Evolutionary conservation across 2,329 filamentous ascomycete species (phyloP).

Genomic region (Sporothrix brasiliensis): DNA sequence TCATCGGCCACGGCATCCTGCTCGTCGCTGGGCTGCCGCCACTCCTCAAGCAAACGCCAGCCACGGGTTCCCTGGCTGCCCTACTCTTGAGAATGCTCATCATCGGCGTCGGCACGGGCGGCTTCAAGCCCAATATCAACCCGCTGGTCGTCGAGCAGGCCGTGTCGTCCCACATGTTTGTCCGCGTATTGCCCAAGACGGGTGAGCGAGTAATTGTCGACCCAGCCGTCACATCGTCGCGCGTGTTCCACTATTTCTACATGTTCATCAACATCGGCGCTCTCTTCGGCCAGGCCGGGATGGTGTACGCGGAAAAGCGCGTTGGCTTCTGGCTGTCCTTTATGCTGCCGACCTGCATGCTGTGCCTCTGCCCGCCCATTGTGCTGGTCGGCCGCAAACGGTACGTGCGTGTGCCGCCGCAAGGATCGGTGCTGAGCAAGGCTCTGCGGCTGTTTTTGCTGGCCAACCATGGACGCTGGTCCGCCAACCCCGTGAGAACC

Average conservation of each 20-base stretch:
- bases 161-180: constrained; percentile 56
- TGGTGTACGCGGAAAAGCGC: constrained; percentile 66
- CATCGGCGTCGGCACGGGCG: constrained; percentile 66
- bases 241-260: constrained; percentile 72
- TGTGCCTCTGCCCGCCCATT: constrained; percentile 58
- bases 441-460: constrained; percentile 52
- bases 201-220: constrained; percentile 69
- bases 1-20: constrained; percentile 46
- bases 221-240: constrained; percentile 62
- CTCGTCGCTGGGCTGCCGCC: constrained; percentile 3
- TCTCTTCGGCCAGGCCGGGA: constrained; percentile 56
- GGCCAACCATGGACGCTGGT: constrained; percentile 33
- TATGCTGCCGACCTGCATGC: constrained; percentile 61
- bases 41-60: neutral
- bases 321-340: constrained; percentile 66
- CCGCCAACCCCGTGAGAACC: constrained; percentile 29
- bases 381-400: constrained; percentile 54
- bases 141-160: constrained; percentile 69
- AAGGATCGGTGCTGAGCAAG: constrained; percentile 63
- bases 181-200: constrained; percentile 52
- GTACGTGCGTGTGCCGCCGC: constrained; percentile 57
- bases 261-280: constrained; percentile 62
- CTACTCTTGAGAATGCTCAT: constrained; percentile 63
- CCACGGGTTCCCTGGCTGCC: constrained; percentile 55
- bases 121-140: constrained; percentile 72